Conservation (phyloP, 306 rosid species). For the Castanea sativa region DNA sequence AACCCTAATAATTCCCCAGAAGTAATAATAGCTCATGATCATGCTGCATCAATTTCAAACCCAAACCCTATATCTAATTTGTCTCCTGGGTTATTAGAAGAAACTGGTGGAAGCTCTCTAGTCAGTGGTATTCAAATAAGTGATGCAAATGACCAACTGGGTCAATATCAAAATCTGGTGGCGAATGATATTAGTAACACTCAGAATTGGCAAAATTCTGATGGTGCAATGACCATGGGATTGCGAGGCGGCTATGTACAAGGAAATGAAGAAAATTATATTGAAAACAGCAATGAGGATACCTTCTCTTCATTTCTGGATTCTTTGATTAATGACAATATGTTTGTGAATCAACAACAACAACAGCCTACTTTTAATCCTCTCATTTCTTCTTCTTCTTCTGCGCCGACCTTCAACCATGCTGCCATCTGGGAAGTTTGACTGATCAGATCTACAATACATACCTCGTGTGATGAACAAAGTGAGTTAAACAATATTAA, state of each 20-base stretch:
- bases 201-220: slow-evolving; percentile 4
- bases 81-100: not conserved
- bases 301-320: slow-evolving; percentile 68
- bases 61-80: not conserved
- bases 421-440: not conserved
- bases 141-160: not conserved
- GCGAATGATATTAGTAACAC: not conserved
- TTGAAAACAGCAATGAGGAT: slow-evolving; percentile 50
- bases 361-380: slow-evolving; percentile 16
- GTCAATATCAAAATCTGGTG: not conserved
- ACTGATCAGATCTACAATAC: not conserved
- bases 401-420: not conserved
- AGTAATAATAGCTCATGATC: not conserved
- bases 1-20: not conserved
- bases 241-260: slow-evolving; percentile 3
- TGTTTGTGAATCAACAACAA: slow-evolving; percentile 31
- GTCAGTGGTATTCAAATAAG: not conserved
- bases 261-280: slow-evolving; percentile 23
- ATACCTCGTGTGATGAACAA: not conserved
- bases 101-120: not conserved
- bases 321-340: slow-evolving; percentile 69
- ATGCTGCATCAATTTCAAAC: not conserved
- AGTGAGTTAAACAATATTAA: not conserved
- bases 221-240: slow-evolving; percentile 11
- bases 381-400: not conserved